A percentile compares a stretch with the other conserved stretches of the same genome.
These are phyloP conservation scores for Ceratonia siliqua DNA, from an alignment of 306 rosid genomes.

Conservation along the genomic window DNA sequence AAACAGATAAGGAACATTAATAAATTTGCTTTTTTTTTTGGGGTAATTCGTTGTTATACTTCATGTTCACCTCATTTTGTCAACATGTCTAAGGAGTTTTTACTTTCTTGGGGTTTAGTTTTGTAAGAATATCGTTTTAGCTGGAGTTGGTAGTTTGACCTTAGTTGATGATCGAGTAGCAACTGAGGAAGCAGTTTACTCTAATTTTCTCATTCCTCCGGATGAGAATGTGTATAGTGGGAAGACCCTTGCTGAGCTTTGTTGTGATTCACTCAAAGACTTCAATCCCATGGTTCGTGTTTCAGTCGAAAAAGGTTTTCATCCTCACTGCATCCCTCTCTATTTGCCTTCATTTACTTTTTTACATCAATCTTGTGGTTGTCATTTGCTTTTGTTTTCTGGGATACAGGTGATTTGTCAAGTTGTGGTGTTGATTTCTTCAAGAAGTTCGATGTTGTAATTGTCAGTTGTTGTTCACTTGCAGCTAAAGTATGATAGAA, in stretches of 20 bases:
- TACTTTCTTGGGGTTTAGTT: conserved; percentile 59
- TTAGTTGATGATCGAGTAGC: conserved; percentile 78
- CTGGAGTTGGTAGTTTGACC: conserved; percentile 95
- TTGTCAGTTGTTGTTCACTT: conserved; percentile 76
- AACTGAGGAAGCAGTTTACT: conserved; percentile 59
- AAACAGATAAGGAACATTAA: neutral
- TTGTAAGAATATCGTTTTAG: conserved; percentile 94
- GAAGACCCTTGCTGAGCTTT: conserved; percentile 80
- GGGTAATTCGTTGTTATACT: neutral
- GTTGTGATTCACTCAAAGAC: conserved; percentile 88
- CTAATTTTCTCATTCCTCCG: conserved; percentile 79
- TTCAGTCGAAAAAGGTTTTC: conserved; percentile 72
- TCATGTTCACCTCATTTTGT: neutral
- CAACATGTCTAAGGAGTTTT: conserved; percentile 8
- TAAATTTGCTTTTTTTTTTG: neutral
- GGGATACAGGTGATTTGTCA: conserved; percentile 67
- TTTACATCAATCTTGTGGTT: neutral
- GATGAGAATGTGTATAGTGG: conserved; percentile 71
- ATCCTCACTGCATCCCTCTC: neutral
- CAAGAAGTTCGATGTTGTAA: conserved; percentile 73
- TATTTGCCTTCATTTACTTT: neutral
- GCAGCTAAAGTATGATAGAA: conserved; percentile 61
- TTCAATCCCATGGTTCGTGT: conserved; percentile 98
- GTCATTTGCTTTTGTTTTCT: neutral
- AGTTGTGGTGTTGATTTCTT: conserved; percentile 71